Percentiles rank a stretch among this genome's conserved stretches.
phyloP scores from a whole-genome alignment of 179 eudicot genomes.

The Vitellaria paradoxa region DNA sequence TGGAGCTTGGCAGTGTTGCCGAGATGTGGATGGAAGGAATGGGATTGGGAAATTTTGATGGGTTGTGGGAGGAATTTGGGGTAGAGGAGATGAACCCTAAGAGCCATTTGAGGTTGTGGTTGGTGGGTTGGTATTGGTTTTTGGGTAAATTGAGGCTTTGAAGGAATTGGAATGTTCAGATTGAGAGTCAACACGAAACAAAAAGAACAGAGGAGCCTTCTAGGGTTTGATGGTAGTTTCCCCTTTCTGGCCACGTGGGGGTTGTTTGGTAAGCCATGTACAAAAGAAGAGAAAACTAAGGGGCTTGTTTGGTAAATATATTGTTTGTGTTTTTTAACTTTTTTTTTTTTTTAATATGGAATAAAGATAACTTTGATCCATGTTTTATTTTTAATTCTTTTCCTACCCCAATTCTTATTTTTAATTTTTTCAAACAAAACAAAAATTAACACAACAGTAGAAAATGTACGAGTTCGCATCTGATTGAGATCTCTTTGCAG shows the following conservation, averaged over 20 bases:
- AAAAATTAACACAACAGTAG: too few species aligned
- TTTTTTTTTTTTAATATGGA: too few species aligned
- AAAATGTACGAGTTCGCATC: too few species aligned
- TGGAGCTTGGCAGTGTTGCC: conserved; percentile 18
- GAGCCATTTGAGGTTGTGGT: conserved; percentile 20
- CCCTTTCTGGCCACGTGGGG: neutral
- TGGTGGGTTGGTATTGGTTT: conserved; percentile 3
- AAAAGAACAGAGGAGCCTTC: neutral
- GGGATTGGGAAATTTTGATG: conserved; percentile 13
- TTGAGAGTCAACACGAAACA: neutral
- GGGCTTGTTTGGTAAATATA: too few species aligned
- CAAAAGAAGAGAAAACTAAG: too few species aligned
- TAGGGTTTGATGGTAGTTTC: neutral
- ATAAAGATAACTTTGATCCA: too few species aligned
- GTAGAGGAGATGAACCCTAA: conserved; percentile 12
- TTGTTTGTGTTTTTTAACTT: too few species aligned
- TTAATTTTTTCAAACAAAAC: too few species aligned
- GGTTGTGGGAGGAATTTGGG: conserved; percentile 14
- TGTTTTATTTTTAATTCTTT: too few species aligned
- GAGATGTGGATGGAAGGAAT: conserved; percentile 6
- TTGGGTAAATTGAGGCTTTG: conserved; percentile 12
- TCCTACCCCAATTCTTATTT: too few species aligned
- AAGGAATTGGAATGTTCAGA: neutral
- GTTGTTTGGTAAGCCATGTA: too few species aligned
- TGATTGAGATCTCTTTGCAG: too few species aligned